phyloP scores from a whole-genome alignment of 768 basidiomycete genomes.

The Russula griseocarnosa region DNA sequence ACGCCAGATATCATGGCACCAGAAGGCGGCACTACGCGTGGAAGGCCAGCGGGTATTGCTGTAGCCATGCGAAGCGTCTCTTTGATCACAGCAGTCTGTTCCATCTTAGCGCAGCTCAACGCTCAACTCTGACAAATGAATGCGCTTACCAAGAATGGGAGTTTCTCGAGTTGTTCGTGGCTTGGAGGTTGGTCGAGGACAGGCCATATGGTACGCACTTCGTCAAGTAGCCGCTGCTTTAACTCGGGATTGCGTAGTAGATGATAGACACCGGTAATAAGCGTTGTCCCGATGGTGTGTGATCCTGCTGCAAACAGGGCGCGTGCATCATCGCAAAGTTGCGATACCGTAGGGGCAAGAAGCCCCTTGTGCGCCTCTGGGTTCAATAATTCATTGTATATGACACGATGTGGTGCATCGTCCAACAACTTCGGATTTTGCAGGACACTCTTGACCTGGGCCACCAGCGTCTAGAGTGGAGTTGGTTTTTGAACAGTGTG shows the following conservation, averaged over 20 bases:
- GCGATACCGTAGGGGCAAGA: not conserved
- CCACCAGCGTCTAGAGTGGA: slow-evolving; percentile 1
- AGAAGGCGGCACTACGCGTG: slow-evolving; percentile 16
- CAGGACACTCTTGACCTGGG: slow-evolving; percentile 6
- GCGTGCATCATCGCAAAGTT: slow-evolving; percentile 13
- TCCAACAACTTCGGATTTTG: slow-evolving; percentile 3
- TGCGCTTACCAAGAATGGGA: slow-evolving; percentile 14
- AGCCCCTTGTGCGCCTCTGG: slow-evolving; percentile 13
- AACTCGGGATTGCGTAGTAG: slow-evolving; percentile 7
- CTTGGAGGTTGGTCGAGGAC: slow-evolving; percentile 7
- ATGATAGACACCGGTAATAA: slow-evolving; percentile 17
- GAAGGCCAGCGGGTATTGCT: slow-evolving; percentile 7
- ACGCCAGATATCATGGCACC: slow-evolving; percentile 14
- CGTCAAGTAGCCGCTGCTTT: slow-evolving; percentile 11
- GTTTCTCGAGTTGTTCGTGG: slow-evolving; percentile 19
- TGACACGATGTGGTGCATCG: slow-evolving; percentile 17
- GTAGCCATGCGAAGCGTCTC: slow-evolving; percentile 14
- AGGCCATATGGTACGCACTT: slow-evolving; percentile 9
- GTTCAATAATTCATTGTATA: slow-evolving; percentile 13
- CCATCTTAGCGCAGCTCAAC: not conserved
- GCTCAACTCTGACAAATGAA: not conserved
- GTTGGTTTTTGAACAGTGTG: not conserved
- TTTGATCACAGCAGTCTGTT: slow-evolving; percentile 23
- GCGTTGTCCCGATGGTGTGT: slow-evolving; percentile 16
- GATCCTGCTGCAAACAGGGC: slow-evolving; percentile 20